Evolutionary conservation across 208 protist genomes (phyloP).

Genomic region (Naegleria lovaniensis): DNA sequence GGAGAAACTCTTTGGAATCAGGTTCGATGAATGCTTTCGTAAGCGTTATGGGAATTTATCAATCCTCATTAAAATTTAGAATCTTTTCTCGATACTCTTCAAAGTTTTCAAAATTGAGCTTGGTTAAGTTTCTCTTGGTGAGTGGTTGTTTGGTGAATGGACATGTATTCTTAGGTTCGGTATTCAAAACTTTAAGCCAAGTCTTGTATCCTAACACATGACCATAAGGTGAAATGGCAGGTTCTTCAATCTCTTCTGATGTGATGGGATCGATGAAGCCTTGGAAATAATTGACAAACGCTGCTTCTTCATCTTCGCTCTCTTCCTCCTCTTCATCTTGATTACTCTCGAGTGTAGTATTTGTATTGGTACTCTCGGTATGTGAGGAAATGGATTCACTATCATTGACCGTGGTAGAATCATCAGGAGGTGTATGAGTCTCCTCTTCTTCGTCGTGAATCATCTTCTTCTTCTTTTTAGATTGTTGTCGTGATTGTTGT

Average conservation of each 20-base stretch:
- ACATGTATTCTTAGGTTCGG: neutral
- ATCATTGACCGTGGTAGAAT: neutral
- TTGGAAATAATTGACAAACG: neutral
- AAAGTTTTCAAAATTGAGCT: slow-evolving; percentile 9
- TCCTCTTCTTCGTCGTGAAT: neutral
- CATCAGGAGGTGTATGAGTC: neutral
- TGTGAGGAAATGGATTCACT: neutral
- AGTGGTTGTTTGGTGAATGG: slow-evolving; percentile 12
- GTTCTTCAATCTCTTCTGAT: neutral
- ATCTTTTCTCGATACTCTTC: neutral
- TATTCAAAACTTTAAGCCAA: neutral
- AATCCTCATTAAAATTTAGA: neutral
- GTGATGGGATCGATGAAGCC: slow-evolving; percentile 6
- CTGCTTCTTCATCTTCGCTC: neutral
- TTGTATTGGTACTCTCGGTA: neutral
- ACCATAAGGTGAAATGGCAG: neutral
- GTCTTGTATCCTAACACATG: neutral
- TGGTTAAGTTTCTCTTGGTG: neutral
- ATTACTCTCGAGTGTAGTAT: neutral
- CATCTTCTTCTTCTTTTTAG: neutral
- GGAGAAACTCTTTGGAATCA: no score
- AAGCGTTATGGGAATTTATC: no score
- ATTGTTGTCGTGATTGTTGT: no score
- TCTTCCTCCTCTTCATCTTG: neutral
- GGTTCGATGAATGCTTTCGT: no score